Percentiles rank a stretch among this genome's conserved stretches.
Conservation (phyloP, 768 basidiomycete species). For the Pisolithus orientalis region DNA sequence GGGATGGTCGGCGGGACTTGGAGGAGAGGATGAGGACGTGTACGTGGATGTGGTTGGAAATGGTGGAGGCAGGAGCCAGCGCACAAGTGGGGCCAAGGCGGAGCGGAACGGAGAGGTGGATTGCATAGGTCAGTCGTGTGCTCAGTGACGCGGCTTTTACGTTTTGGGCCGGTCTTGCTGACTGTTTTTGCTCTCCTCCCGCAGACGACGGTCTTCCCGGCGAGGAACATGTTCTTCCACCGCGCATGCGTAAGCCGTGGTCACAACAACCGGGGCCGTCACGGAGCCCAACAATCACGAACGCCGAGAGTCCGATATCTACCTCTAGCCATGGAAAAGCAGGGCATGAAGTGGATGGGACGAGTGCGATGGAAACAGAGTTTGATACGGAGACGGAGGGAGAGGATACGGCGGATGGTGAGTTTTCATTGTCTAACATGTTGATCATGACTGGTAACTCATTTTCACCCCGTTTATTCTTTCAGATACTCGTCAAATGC, state of each 20-base stretch:
- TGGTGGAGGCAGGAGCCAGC: slow-evolving; percentile 10
- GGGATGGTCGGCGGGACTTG: not conserved
- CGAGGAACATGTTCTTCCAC: slow-evolving; percentile 42
- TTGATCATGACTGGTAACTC: slow-evolving; percentile 8
- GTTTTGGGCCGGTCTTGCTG: not conserved
- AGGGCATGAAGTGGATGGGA: slow-evolving; percentile 11
- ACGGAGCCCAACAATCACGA: slow-evolving; percentile 12
- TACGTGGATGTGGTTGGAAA: slow-evolving; percentile 14
- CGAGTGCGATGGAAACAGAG: slow-evolving; percentile 24
- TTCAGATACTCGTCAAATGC: slow-evolving; percentile 38
- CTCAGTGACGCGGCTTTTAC: too few species aligned
- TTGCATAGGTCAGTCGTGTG: too few species aligned
- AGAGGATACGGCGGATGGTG: slow-evolving; percentile 17
- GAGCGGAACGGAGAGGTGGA: too few species aligned
- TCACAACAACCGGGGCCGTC: slow-evolving; percentile 8
- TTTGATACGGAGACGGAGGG: slow-evolving; percentile 26
- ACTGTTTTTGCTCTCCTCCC: not conserved
- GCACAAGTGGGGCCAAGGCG: not conserved
- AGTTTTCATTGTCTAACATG: slow-evolving; percentile 2
- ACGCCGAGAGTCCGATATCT: slow-evolving; percentile 16
- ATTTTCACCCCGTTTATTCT: not conserved
- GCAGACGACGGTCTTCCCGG: slow-evolving; percentile 1
- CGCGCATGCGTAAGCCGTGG: slow-evolving; percentile 56
- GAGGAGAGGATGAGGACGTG: slow-evolving; percentile 2
- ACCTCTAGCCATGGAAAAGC: slow-evolving; percentile 1